These are phyloP conservation scores for Shiraia sp. DNA, from an alignment of 2,329 filamentous ascomycete genomes.

Conservation along the genomic window DNA sequence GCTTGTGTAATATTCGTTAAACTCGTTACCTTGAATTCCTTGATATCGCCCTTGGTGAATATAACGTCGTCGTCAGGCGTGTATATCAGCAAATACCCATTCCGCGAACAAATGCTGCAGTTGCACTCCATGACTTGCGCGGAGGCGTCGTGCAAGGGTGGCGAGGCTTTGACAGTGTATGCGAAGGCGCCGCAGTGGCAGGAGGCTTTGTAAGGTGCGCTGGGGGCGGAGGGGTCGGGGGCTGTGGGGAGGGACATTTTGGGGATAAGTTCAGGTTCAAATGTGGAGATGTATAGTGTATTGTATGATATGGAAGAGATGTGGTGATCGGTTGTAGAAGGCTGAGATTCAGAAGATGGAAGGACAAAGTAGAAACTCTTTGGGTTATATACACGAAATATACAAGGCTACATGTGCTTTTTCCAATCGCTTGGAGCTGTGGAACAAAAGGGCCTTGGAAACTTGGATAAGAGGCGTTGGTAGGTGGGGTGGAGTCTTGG, in stretches of 20 bases:
- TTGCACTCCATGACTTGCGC: conserved; percentile 54
- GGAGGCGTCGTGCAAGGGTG: conserved; percentile 49
- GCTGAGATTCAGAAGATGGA: no score
- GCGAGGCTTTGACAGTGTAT: conserved; percentile 55
- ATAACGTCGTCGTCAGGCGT: conserved; percentile 16
- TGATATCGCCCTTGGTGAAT: conserved; percentile 22
- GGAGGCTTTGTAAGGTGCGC: conserved; percentile 47
- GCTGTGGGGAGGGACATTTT: conserved; percentile 7
- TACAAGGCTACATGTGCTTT: no score
- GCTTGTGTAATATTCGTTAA: not conserved
- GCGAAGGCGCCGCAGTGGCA: conserved; percentile 60
- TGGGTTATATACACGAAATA: no score
- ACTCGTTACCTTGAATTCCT: conserved; percentile 20
- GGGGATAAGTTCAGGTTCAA: not conserved
- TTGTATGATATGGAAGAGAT: not conserved
- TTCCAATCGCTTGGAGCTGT: no score
- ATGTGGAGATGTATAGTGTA: conserved; percentile 3
- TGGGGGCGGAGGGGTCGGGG: not conserved
- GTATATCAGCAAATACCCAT: conserved; percentile 56
- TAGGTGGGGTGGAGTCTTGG: not conserved
- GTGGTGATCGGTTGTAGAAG: no score
- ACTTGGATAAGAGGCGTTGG: not conserved
- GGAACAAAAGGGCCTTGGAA: not conserved
- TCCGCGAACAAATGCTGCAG: conserved; percentile 58
- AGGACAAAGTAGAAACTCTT: no score